These are phyloP conservation scores for Clitopilus passeckerianus DNA, from an alignment of 768 basidiomycete species.

Conservation along the genomic window DNA sequence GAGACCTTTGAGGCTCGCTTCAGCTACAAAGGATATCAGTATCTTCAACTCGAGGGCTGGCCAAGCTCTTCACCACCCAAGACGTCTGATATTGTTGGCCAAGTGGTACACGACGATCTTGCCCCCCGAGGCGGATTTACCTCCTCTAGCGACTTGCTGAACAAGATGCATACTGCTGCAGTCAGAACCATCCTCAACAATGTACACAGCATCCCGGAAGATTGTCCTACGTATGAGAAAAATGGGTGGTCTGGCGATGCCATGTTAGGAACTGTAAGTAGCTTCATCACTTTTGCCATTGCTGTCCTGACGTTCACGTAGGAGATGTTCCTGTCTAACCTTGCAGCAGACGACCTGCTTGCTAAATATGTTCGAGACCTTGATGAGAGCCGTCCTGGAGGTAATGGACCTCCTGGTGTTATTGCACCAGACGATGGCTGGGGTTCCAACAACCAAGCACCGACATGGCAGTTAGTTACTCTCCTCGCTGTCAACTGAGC, in stretches of 20 bases:
- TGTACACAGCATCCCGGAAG: conserved; percentile 17
- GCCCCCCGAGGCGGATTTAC: conserved; percentile 9
- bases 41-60: conserved; percentile 19
- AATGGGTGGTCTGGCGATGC: conserved; percentile 27
- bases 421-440: conserved; percentile 24
- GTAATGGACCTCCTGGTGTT: conserved; percentile 20
- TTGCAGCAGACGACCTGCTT: conserved; percentile 19
- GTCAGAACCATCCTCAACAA: conserved; percentile 19
- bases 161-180: conserved; percentile 17
- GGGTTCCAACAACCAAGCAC: conserved; percentile 25
- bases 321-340: conserved; percentile 24
- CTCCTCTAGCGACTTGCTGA: conserved; percentile 14
- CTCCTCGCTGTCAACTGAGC: too few relatives aligned
- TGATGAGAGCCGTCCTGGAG: conserved; percentile 16
- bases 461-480: conserved; percentile 25
- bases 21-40: conserved; percentile 22
- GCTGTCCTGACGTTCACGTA: not conserved
- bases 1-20: conserved; percentile 19
- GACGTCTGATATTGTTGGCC: conserved; percentile 15
- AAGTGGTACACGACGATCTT: conserved; percentile 19
- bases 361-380: conserved; percentile 22
- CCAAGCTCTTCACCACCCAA: conserved; percentile 14
- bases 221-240: conserved; percentile 25
- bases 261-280: conserved; percentile 20
- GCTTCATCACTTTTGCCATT: not conserved